These are phyloP conservation scores for Cercospora sp. DNA, from an alignment of 2,329 filamentous ascomycete genomes.

Conservation along the genomic window DNA sequence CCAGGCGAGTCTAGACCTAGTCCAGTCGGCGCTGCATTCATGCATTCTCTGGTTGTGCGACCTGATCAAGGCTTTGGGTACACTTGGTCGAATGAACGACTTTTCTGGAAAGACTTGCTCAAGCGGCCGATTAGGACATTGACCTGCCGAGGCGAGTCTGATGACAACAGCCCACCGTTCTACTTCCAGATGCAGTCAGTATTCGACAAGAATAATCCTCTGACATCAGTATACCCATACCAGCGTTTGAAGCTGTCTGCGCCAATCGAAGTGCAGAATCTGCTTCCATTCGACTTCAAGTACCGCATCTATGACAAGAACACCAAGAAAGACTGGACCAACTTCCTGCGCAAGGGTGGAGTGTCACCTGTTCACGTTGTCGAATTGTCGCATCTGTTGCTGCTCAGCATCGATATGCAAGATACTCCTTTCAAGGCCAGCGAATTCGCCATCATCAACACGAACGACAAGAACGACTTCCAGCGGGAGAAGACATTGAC, in stretches of 20 bases:
- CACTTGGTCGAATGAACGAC: constrained; percentile 82
- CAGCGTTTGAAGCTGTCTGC: constrained; percentile 92
- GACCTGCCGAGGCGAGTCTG: constrained; percentile 82
- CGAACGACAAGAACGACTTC: constrained; percentile 83
- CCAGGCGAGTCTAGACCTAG: constrained; percentile 87
- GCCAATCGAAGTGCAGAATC: constrained; percentile 89
- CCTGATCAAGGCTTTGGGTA: constrained; percentile 97
- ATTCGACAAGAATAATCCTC: constrained; percentile 79
- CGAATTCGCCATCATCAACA: constrained; percentile 96
- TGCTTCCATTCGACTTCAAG: constrained; percentile 97
- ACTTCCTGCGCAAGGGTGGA: constrained; percentile 93
- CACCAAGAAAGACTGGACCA: constrained; percentile 98
- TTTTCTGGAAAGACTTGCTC: constrained; percentile 92
- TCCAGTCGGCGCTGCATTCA: constrained; percentile 85
- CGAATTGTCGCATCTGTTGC: constrained; percentile 86
- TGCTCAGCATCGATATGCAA: constrained; percentile 94
- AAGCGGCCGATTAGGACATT: constrained; percentile 82
- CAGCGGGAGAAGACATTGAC: constrained; percentile 74
- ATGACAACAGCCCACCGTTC: constrained; percentile 75
- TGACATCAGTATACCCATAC: constrained; percentile 84
- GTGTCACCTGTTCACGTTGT: constrained; percentile 97
- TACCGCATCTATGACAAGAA: constrained; percentile 99
- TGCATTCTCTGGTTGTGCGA: constrained; percentile 83
- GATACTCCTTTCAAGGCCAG: constrained; percentile 92
- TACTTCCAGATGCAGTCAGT: constrained; percentile 94